phyloP scores from a whole-genome alignment of 352 stramenopile genomes.

The Phytopythium sindhum region DNA sequence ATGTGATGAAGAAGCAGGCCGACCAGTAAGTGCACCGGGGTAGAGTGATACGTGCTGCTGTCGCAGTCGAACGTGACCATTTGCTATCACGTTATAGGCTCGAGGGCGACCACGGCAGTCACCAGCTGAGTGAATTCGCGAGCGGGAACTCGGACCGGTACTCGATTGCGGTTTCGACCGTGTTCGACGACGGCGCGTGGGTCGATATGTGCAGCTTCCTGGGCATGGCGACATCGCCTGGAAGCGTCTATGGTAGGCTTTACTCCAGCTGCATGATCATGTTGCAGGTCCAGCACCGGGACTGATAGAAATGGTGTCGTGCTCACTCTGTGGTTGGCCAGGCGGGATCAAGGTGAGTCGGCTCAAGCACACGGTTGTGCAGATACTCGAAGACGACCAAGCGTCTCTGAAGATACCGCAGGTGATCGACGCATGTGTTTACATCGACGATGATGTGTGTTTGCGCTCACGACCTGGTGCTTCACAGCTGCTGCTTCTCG shows the following conservation, averaged over 20 bases:
- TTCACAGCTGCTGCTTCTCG: conserved; percentile 55
- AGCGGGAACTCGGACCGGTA: conserved; percentile 43
- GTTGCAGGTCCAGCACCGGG: neutral
- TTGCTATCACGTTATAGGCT: conserved; percentile 19
- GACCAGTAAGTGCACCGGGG: conserved; percentile 23
- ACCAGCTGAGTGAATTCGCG: conserved; percentile 20
- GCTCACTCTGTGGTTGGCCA: conserved; percentile 10
- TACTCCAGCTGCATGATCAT: neutral
- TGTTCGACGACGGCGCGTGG: conserved; percentile 80
- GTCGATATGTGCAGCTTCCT: conserved; percentile 76
- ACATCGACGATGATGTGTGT: neutral
- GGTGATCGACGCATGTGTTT: conserved; percentile 14
- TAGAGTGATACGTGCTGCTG: no score
- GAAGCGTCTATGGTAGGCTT: conserved; percentile 58
- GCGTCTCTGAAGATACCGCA: conserved; percentile 49
- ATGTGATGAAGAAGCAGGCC: conserved; percentile 72
- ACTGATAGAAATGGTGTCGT: neutral
- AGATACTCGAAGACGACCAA: conserved; percentile 63
- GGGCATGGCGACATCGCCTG: conserved; percentile 36
- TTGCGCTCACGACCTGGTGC: no score
- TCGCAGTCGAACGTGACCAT: neutral
- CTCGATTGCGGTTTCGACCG: conserved; percentile 48
- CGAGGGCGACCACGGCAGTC: conserved; percentile 30
- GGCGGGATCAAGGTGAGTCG: conserved; percentile 64
- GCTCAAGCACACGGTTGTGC: conserved; percentile 53